Evolutionary conservation across 306 rosid species (phyloP).

Genomic region (Arachis hypogaea): DNA sequence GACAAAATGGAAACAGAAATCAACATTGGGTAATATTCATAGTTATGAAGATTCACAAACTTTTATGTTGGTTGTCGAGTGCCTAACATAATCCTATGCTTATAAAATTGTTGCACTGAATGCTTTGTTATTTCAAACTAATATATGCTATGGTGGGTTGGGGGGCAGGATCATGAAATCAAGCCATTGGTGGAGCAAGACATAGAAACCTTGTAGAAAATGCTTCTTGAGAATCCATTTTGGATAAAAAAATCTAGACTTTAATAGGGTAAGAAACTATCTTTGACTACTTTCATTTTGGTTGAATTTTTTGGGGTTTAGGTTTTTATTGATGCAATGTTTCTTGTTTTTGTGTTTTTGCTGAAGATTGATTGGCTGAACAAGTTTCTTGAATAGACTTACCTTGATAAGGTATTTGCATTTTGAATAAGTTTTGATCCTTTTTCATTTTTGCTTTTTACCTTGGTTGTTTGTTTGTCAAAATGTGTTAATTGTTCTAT

Average conservation of each 20-base stretch:
- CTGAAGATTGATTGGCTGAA: no score
- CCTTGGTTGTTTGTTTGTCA: slow-evolving; percentile 7
- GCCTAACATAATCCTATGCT: no score
- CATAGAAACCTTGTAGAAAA: slow-evolving; percentile 59
- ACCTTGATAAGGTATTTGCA: no score
- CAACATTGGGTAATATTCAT: no score
- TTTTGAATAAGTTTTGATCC: background rate
- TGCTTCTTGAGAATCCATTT: slow-evolving; percentile 84
- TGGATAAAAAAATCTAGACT: slow-evolving; percentile 91
- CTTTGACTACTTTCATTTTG: background rate
- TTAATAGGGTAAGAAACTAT: slow-evolving; percentile 65
- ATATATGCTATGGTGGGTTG: slow-evolving; percentile 24
- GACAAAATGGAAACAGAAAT: no score
- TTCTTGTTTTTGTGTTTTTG: no score
- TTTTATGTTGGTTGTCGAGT: no score
- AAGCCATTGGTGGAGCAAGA: slow-evolving; percentile 72
- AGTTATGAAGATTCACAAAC: no score
- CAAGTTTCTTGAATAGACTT: no score
- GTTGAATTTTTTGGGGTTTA: no score
- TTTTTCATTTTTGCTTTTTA: background rate
- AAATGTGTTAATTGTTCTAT: background rate
- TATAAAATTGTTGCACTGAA: background rate
- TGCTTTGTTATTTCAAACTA: background rate
- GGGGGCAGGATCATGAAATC: slow-evolving; percentile 66
- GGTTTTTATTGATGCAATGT: no score